Conservation (phyloP, 164 flowering plant genomes). For the Macadamia integrifolia region DNA sequence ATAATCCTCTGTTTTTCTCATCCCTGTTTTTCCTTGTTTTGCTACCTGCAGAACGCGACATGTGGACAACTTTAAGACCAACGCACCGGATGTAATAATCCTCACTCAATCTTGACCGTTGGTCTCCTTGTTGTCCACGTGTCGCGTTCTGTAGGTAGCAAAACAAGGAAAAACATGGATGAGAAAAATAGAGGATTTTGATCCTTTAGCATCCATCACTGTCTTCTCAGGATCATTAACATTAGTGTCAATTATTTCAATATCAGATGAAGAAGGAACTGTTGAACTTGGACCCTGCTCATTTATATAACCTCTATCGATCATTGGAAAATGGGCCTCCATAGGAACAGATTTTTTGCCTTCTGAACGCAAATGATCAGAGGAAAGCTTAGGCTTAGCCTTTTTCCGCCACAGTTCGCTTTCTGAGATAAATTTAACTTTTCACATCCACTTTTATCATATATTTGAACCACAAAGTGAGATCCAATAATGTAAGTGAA, state of each 20-base stretch:
- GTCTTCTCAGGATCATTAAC: slow-evolving; percentile 4
- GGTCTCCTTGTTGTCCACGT: no score
- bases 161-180: no score
- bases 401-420: background rate
- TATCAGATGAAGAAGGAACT: slow-evolving; percentile 11
- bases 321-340: slow-evolving; percentile 1
- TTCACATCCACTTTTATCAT: slow-evolving; percentile 28
- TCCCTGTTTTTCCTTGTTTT: no score
- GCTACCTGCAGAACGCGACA: no score
- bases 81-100: no score
- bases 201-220: background rate
- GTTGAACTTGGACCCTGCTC: slow-evolving; percentile 17
- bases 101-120: no score
- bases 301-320: slow-evolving; percentile 17
- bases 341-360: background rate
- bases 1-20: no score
- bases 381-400: background rate
- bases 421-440: slow-evolving; percentile 19
- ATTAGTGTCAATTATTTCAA: background rate
- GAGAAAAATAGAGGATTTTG: no score
- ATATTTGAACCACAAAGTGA: slow-evolving; percentile 40
- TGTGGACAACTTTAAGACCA: no score
- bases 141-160: no score
- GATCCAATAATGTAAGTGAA: slow-evolving; percentile 31
- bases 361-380: slow-evolving; percentile 3